Conservation (phyloP, 78 protist genomes). For the Creolimax fragrantissima region DNA sequence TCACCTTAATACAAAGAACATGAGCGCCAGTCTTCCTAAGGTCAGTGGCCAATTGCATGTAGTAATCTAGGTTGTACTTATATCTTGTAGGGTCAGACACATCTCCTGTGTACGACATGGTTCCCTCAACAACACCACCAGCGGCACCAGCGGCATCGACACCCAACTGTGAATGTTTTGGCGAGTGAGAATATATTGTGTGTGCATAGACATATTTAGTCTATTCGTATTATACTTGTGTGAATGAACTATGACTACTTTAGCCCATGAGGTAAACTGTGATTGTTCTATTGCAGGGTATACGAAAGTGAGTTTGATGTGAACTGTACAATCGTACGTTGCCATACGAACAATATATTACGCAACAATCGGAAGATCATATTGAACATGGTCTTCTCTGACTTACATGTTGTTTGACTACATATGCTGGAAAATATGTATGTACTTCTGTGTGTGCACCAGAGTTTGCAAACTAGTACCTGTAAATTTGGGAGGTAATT, state of each 20-base stretch:
- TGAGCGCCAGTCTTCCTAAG: constrained; percentile 47
- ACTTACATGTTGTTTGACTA: too few species aligned
- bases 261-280: neutral
- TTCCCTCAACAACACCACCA: constrained; percentile 69
- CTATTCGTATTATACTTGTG: too few species aligned
- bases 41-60: constrained; percentile 45
- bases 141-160: constrained; percentile 67
- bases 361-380: too few species aligned
- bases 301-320: too few species aligned
- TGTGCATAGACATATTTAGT: too few species aligned
- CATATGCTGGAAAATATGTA: too few species aligned
- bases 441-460: too few species aligned
- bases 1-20: constrained; percentile 49
- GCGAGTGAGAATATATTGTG: too few species aligned
- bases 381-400: too few species aligned
- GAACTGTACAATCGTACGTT: too few species aligned
- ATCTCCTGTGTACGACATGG: constrained; percentile 70
- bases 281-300: neutral
- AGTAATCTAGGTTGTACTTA: constrained; percentile 76
- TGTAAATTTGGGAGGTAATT: constrained; percentile 63
- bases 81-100: constrained; percentile 26
- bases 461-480: too few species aligned
- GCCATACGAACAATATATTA: too few species aligned
- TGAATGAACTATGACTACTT: neutral
- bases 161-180: constrained; percentile 31